Evolutionary conservation across 495 filamentous ascomycete genomes (phyloP).

Genomic region (Thermothielavioides terrestris): DNA sequence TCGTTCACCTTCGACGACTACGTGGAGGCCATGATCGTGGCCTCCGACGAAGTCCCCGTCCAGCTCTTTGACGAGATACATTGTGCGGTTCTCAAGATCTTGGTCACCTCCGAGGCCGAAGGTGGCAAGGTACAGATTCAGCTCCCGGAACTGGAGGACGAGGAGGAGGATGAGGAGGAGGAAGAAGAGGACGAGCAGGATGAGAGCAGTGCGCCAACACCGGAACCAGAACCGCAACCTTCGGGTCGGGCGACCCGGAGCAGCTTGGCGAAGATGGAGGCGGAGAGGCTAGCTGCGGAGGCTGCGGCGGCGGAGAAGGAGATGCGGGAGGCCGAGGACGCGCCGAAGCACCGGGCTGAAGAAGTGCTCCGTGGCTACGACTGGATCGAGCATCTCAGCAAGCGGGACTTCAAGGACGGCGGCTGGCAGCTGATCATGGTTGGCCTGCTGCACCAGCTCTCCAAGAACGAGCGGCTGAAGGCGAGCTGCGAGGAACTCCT

Average conservation of each 20-base stretch:
- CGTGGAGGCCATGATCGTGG: slow-evolving; percentile 74
- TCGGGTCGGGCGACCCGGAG: slow-evolving; percentile 68
- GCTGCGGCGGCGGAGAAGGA: slow-evolving; percentile 39
- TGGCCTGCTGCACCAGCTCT: slow-evolving; percentile 76
- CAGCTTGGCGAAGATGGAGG: slow-evolving; percentile 74
- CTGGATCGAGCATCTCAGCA: slow-evolving; percentile 77
- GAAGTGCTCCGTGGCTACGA: slow-evolving; percentile 65
- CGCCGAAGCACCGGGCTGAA: slow-evolving; percentile 60
- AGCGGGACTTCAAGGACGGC: slow-evolving; percentile 79
- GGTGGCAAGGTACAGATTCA: slow-evolving; percentile 71
- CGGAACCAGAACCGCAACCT: slow-evolving; percentile 57
- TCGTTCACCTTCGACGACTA: slow-evolving; percentile 98
- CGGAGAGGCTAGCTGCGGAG: slow-evolving; percentile 52
- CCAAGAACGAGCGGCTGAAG: slow-evolving; percentile 59
- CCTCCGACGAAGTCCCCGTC: slow-evolving; percentile 68
- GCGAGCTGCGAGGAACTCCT: slow-evolving; percentile 72
- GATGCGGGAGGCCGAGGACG: slow-evolving; percentile 29
- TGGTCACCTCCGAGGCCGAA: slow-evolving; percentile 66
- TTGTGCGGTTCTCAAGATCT: slow-evolving; percentile 79
- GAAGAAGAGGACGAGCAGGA: slow-evolving; percentile 54
- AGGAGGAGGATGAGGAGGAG: slow-evolving; percentile 52
- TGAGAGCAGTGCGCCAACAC: slow-evolving; percentile 51
- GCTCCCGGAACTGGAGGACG: slow-evolving; percentile 66
- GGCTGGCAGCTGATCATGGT: slow-evolving; percentile 89
- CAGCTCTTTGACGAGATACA: slow-evolving; percentile 86